These are phyloP conservation scores for Petunia hybrid DNA, from an alignment of 305 asterid genomes.

Conservation along the genomic window DNA sequence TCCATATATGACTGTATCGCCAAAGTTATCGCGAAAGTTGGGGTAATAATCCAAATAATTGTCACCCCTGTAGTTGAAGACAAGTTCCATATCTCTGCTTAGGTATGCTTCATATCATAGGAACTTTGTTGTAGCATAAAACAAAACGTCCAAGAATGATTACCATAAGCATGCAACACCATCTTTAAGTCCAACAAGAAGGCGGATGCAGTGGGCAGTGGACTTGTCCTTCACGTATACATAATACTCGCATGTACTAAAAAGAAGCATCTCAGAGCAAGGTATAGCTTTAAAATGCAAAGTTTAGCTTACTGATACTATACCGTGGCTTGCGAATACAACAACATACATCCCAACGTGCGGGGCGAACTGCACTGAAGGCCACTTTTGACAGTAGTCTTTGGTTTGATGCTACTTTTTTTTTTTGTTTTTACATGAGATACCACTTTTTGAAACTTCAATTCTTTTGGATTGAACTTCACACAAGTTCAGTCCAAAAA, in stretches of 20 bases:
- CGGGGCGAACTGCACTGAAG: no score
- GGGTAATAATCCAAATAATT: constrained; percentile 54
- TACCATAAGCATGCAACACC: constrained; percentile 57
- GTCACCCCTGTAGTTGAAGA: constrained; percentile 41
- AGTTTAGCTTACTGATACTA: no score
- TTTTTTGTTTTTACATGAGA: no score
- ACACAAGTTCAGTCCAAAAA: no score
- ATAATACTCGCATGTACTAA: constrained; percentile 40
- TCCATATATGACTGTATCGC: constrained; percentile 55
- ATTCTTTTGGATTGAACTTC: no score
- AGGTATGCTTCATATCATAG: neutral
- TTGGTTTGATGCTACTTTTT: no score
- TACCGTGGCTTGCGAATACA: no score
- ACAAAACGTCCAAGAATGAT: constrained; percentile 12
- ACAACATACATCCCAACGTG: no score
- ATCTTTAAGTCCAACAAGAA: constrained; percentile 53
- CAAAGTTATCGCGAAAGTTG: constrained; percentile 45
- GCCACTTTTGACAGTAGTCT: no score
- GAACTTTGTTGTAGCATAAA: neutral
- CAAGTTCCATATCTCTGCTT: neutral
- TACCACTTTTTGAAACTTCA: no score
- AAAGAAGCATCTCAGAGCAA: constrained; percentile 49
- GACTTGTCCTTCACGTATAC: constrained; percentile 54
- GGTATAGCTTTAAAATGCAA: no score
- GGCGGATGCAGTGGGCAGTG: constrained; percentile 47